phyloP scores from a whole-genome alignment of 2,329 filamentous ascomycete species.

The Sporothrix pseudoabietina region DNA sequence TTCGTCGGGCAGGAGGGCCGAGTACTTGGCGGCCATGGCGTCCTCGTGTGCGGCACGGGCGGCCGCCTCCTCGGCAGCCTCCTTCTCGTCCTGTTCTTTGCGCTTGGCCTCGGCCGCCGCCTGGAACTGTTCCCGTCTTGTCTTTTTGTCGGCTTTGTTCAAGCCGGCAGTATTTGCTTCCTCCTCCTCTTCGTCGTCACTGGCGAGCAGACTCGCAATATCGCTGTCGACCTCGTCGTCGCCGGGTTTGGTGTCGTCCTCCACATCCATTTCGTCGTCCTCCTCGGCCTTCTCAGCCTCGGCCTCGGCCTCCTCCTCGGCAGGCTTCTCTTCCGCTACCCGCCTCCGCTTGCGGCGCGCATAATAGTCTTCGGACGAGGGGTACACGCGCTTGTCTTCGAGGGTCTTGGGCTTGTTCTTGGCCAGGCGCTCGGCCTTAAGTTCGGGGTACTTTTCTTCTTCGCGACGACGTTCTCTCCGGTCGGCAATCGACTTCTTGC shows the following conservation, averaged over 20 bases:
- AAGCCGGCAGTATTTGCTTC: conserved; percentile 45
- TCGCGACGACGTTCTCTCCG: conserved; percentile 79
- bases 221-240: conserved; percentile 49
- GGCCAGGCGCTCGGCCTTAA: conserved; percentile 71
- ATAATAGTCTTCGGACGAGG: conserved; percentile 67
- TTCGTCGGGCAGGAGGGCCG: conserved; percentile 56
- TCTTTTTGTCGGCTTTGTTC: conserved; percentile 49
- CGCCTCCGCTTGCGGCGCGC: conserved; percentile 61
- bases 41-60: conserved; percentile 67
- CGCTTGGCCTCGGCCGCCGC: conserved; percentile 40
- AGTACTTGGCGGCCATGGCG: conserved; percentile 62
- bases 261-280: conserved; percentile 42
- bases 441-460: conserved; percentile 77
- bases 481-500: conserved; percentile 70
- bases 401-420: conserved; percentile 80
- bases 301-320: conserved; percentile 48
- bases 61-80: conserved; percentile 40
- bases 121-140: conserved; percentile 42
- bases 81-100: conserved; percentile 43
- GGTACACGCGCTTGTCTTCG: conserved; percentile 88
- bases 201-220: conserved; percentile 41
- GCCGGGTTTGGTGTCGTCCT: conserved; percentile 54
- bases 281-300: conserved; percentile 47
- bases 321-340: conserved; percentile 48
- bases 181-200: conserved; percentile 46